Evolutionary conservation across 2,329 filamentous ascomycete genomes (phyloP), one percentile per base, ranked within the genome.

Genomic region (Microsporum audouinii): DNA sequence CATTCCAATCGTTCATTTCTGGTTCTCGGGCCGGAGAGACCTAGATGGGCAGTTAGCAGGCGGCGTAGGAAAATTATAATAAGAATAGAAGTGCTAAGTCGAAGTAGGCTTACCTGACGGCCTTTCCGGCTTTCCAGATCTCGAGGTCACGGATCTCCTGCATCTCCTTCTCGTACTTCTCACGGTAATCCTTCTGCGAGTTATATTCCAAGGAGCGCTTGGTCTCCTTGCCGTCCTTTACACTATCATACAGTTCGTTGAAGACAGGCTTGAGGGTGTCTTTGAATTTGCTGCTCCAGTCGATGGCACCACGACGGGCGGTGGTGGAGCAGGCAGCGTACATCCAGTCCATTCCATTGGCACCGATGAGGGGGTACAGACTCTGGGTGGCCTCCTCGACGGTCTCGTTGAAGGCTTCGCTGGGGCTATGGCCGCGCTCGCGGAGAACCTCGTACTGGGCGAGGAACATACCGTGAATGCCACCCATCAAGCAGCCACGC

Each of bases 381-480:
- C 85, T 90, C 85, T 99, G 94, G 59, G 94, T 99, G 68, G 94
- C 94, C 85, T 99, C 94, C 85, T 99, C 94, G 69, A 99, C 94
- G 69, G 94, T 99, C 90, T 99, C 94, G 86, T 99, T 99, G 88
- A 99, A 99, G 69, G 94, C 94, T 82, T 99, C 94, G 71, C 88
- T 92, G 76, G 94, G 94, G 79, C 84, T 88, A 87, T 99, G 94
- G 79, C 94, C 94, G 70, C 89, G 88, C 87, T 99, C 94, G 75
- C 94, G 91, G 79, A 99, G 91, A 69, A 99, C 94, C 85, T 99
- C 94, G 85, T 99, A 99, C 83, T 99, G 94, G 65, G 94, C 94
- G 70, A 99, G 90, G 89, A 99, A 99, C 94, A 99, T 99, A 77
- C 94, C 94, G 85, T 99, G 94, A 80, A 99, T 99, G 79, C 94